These are phyloP conservation scores for Cucumis variabilis DNA, from an alignment of 331 rosid genomes.

Conservation along the genomic window DNA sequence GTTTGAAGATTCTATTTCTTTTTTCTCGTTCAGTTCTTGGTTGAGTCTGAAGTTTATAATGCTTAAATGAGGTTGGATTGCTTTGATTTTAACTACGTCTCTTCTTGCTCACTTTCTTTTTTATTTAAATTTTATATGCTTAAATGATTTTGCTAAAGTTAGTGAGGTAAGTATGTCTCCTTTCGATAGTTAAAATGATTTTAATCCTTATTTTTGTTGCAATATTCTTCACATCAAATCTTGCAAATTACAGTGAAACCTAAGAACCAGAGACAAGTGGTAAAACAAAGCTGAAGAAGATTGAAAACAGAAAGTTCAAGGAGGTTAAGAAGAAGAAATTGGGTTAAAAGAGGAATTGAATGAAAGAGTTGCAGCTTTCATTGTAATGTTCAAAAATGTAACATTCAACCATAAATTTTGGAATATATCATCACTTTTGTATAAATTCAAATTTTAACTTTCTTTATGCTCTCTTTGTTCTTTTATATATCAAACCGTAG, in stretches of 20 bases:
- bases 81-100: background rate
- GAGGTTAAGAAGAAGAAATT: constrained; percentile 32
- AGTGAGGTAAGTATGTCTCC: no score
- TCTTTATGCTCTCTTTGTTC: no score
- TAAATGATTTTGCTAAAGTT: no score
- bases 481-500: no score
- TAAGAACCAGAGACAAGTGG: constrained; percentile 32
- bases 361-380: constrained; percentile 92
- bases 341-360: constrained; percentile 82
- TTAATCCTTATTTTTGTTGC: constrained; percentile 78
- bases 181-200: constrained; percentile 24
- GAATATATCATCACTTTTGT: no score
- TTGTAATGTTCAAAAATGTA: constrained; percentile 59
- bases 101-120: background rate
- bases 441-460: no score
- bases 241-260: constrained; percentile 38
- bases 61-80: constrained; percentile 13
- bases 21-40: background rate
- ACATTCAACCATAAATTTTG: no score
- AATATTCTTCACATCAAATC: constrained; percentile 74
- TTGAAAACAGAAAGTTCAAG: constrained; percentile 17
- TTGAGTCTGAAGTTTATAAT: constrained; percentile 1
- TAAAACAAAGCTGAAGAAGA: constrained; percentile 34
- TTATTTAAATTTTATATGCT: no score
- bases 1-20: background rate